Evolutionary conservation across 768 basidiomycete species (phyloP), one percentile per base, ranked within the genome.

Genomic region (Trametes cingulata): DNA sequence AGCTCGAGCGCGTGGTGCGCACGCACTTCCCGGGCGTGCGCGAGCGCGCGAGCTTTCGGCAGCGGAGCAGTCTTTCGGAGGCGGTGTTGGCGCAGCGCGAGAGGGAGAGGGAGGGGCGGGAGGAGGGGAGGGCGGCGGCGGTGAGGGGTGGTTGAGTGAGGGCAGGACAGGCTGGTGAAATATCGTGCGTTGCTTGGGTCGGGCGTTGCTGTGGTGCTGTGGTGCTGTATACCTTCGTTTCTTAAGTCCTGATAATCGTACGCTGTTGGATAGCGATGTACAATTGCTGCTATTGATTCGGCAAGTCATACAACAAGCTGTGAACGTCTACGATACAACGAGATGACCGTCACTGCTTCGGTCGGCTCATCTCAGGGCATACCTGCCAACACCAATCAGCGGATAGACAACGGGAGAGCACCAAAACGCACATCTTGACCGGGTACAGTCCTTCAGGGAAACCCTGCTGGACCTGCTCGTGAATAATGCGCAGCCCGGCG

Each of bases 401-500:
- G 25, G 10, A 20, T 7, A 17, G 6, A 33, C 1, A 6, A 10
- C 19, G 35, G 2, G 13, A 43, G 43, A 17, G 40, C 36, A 41
- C 52, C 43, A 36, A 54, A 22, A 73, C 86, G 25, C 56, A 93
- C 94, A 92, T 92, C 80, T 92, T 94, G 1, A 98, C 95, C 25
- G 80, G 79, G 72, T 87, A 97, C 55, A 98, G 69, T 15, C 86
- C 93, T 47, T 76, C 79, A 0, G 93, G 93, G 48, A 98, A 82
- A 1, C 96, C 96, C 8, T 82, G 76, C 69, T 99, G 96, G 0
- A 90, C 75, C 66, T 90, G 82, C 62, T 97, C 87, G 65, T 81
- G 75, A 13, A 95, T 71, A 24, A 98, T 72, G 6, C 69, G 79
- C 41, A 98, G 73, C 9, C 90, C 92, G 6, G 94, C 93, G 49